Base-by-base conservation (phyloP, 2,329 filamentous ascomycete species). In the Thermochaetoides dissita region DNA sequence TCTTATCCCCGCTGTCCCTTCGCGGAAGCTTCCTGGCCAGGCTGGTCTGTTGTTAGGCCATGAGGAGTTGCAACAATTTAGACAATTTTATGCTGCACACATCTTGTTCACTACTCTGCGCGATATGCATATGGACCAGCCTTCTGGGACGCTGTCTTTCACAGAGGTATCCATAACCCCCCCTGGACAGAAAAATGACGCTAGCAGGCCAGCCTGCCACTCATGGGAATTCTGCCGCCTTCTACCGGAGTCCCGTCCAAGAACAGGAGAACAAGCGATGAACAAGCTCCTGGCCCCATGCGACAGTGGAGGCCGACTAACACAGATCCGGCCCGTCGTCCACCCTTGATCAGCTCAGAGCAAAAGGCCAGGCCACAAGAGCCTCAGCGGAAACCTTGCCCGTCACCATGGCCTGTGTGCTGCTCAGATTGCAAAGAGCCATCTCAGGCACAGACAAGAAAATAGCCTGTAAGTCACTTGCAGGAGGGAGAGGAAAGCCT, bases 151-250 rank as follows among this genome's bases (percentile, higher is more conserved):
- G 17, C 17, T 5, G 17, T 24, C 17, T 24, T 24, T 24, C 17
- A 24, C 17, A 24, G 3, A 24, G 17, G 17, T 24, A 24, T 24
- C 17, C 17, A 24, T 24, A 24, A 24, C 3, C 17, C 17, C 17
- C 17, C 17, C 17, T 24, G 17, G 40, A 40, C 37, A 32, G 28
- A 30, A 41, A 32, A 38, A 42, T 46, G 37, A 34, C 44, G 45
- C 42, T 44, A 44, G 39, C 42, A 29, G 38, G 35, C 34, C 36
- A 43, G 40, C 40, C 28, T 30, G 36, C 38, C 34, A 40, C 37
- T 28, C 36, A 36, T 36, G 39, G 38, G 34, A 48, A 44, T 48
- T 51, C 49, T 49, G 41, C 50, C 50, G 47, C 41, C 47, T 49
- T 51, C 44, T 48, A 36, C 50, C 50, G 47, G 49, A 34, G 39